Evolutionary conservation across 192 early-diverging fungal genomes (phyloP), one percentile per base, ranked within the genome.

Genomic region (Piromyces finnis): DNA sequence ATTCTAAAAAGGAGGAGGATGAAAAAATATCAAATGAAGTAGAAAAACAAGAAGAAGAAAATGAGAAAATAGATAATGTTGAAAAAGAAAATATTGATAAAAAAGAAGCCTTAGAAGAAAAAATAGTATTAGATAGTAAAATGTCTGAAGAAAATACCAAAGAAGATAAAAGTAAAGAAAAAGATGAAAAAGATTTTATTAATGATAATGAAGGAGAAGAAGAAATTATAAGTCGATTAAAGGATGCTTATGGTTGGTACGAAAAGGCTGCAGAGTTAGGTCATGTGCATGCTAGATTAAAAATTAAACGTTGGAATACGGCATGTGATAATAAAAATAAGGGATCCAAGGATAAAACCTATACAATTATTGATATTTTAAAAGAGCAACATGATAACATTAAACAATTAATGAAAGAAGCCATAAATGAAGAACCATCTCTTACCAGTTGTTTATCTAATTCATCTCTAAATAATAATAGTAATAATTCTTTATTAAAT

Each of bases 1-100:
- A 84, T 12, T 83, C 13, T 93, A 94, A 83, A 87, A 79, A 85
- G 85, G 77, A 82, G 85, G 77, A 92, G 90, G 83, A 85, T 86
- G 79, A 84, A 86, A 79, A 30, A 78, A 92, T 92, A 86, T 85
- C 89, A 82, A 92, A 29, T 29, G 28, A 68, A 37, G 22, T 29
- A 17, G 79, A 22, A 18, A 18, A 77, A 26, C 22, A 77, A 29
- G 17, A 77, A 29, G 9, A 80, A 93, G 77, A 85, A 83, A 79
- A 88, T 91, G 22, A 84, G 84, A 27, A 86, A 84, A n/a, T 90
- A 87, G 82, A 88, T 86, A 81, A 88, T 88, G 85, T 81, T n/a
- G n/a, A n/a, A n/a, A n/a, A n/a, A n/a, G n/a, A n/a, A n/a, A n/a
- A n/a, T n/a, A n/a, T n/a, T 87, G 85, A 78, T 79, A 59, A 59